Conservation (phyloP, 148 eudicot genomes). For the Heliosperma pusillum region DNA sequence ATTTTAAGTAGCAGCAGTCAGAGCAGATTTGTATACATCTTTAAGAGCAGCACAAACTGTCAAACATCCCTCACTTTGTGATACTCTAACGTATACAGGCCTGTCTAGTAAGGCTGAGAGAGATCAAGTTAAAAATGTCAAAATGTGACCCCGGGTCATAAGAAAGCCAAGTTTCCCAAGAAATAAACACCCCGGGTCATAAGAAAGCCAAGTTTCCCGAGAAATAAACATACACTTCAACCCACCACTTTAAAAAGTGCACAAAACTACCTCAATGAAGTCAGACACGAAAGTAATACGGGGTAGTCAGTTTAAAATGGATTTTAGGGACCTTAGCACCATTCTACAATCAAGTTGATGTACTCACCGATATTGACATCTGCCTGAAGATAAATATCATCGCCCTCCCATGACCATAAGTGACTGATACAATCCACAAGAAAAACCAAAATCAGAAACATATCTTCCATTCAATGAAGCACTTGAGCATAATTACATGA, state of each 20-base stretch:
- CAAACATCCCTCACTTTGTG: neutral
- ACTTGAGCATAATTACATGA: neutral
- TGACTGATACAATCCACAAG: conserved; percentile 29
- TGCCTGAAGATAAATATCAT: conserved; percentile 34
- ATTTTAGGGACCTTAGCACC: neutral
- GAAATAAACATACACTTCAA: neutral
- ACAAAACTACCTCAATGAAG: neutral
- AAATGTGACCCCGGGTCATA: neutral
- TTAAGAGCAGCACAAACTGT: neutral
- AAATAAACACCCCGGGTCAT: no score
- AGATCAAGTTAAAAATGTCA: neutral
- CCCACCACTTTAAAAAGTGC: neutral
- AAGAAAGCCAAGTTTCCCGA: no score
- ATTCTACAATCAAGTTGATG: neutral
- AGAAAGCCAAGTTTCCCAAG: no score
- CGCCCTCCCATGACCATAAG: conserved; percentile 59
- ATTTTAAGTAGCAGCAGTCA: conserved; percentile 45
- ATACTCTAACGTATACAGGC: no score
- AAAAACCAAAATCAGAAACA: conserved; percentile 1
- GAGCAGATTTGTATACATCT: conserved; percentile 42
- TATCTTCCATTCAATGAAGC: conserved; percentile 6
- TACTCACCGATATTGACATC: conserved; percentile 46
- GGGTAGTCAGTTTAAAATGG: neutral
- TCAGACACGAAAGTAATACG: neutral
- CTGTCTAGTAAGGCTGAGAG: no score